A percentile compares a stretch with the other conserved stretches of the same genome.
These are phyloP conservation scores for Pyrus hybrid DNA, from an alignment of 331 rosid genomes.

Conservation along the genomic window DNA sequence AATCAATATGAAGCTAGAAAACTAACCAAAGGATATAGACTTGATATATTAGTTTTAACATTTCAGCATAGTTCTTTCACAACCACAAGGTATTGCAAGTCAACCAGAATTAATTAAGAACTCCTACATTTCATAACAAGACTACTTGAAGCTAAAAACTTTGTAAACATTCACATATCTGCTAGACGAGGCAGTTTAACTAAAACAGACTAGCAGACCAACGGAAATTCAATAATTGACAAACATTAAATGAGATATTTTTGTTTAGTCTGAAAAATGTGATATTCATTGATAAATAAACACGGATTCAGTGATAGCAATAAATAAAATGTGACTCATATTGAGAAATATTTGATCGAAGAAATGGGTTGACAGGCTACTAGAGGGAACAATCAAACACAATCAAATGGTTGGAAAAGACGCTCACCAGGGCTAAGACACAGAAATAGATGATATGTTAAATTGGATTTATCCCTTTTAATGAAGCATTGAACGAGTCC, in stretches of 20 bases:
- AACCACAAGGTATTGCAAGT: background rate
- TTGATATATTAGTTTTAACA: background rate
- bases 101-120: background rate
- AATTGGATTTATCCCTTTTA: slow-evolving; percentile 14
- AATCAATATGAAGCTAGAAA: background rate
- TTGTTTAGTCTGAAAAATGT: background rate
- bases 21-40: background rate
- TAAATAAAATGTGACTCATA: background rate
- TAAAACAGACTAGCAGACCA: background rate
- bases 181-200: background rate
- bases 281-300: background rate
- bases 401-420: background rate
- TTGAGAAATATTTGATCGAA: background rate
- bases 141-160: background rate
- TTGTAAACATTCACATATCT: background rate
- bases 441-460: slow-evolving; percentile 71
- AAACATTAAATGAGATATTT: background rate
- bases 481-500: slow-evolving; percentile 68
- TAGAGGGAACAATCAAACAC: background rate
- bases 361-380: background rate
- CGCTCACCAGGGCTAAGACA: slow-evolving; percentile 75
- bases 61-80: background rate
- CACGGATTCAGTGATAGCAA: background rate
- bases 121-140: background rate
- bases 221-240: background rate